phyloP scores from a whole-genome alignment of 352 stramenopile species.

The Hyaloperonospora brassicae region DNA sequence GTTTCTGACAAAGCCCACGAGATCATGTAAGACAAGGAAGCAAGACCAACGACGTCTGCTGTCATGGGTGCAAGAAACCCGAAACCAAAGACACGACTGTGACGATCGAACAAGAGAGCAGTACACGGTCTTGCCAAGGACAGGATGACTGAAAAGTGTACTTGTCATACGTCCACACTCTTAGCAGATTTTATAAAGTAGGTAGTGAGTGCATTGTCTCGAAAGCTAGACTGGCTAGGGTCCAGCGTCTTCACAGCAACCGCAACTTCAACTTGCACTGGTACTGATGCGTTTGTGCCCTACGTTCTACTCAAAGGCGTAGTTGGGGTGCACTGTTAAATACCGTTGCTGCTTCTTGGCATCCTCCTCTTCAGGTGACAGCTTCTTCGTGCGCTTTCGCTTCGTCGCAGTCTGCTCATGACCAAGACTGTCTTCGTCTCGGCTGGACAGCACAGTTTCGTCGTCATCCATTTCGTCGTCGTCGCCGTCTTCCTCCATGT shows the following conservation, averaged over 20 bases:
- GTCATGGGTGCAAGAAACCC: no score
- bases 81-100: no score
- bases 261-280: background rate
- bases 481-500: constrained; percentile 41
- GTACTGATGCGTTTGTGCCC: background rate
- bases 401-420: constrained; percentile 19
- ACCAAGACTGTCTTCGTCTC: constrained; percentile 11
- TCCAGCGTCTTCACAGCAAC: background rate
- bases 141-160: no score
- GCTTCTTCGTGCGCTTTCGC: constrained; percentile 25
- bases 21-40: no score
- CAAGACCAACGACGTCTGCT: no score
- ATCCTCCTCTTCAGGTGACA: constrained; percentile 42
- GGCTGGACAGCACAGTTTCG: constrained; percentile 12
- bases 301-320: constrained; percentile 47
- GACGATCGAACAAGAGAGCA: no score
- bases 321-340: constrained; percentile 77
- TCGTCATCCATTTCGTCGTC: constrained; percentile 40
- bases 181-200: no score
- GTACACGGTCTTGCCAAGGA: no score
- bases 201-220: no score
- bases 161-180: no score
- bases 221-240: no score
- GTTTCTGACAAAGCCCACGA: no score
- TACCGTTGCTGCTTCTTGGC: constrained; percentile 57